Evolutionary conservation across 306 rosid species (phyloP).

Genomic region (Lathyrus tuberosus): DNA sequence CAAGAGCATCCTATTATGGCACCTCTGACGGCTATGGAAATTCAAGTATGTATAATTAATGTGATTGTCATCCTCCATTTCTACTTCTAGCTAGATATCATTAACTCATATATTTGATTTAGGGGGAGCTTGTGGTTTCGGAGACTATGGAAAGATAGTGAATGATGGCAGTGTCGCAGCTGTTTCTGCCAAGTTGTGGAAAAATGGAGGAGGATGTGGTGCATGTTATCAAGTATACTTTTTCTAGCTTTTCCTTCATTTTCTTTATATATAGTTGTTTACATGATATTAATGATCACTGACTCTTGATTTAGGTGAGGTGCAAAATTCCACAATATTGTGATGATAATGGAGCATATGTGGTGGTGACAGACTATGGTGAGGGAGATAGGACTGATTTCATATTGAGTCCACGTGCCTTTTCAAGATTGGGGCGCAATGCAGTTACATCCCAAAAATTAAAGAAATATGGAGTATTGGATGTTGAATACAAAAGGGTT

Average conservation of each 20-base stretch:
- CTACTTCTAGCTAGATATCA: neutral
- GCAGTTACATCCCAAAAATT: neutral
- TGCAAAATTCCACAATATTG: conserved; percentile 36
- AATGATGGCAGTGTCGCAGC: conserved; percentile 76
- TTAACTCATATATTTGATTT: neutral
- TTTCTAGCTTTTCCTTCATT: neutral
- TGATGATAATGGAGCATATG: conserved; percentile 33
- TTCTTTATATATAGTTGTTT: neutral
- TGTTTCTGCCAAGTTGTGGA: conserved; percentile 59
- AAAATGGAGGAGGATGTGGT: conserved; percentile 80
- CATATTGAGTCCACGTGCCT: conserved; percentile 44
- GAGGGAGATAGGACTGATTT: conserved; percentile 53
- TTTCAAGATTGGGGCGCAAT: conserved; percentile 29
- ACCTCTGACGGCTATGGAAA: conserved; percentile 78
- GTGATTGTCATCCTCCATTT: neutral
- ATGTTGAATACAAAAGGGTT: conserved; percentile 42
- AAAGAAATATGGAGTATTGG: conserved; percentile 37
- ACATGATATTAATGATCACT: neutral
- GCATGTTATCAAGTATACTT: conserved; percentile 72
- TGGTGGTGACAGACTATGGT: conserved; percentile 46
- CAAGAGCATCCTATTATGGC: conserved; percentile 82
- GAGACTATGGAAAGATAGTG: conserved; percentile 68
- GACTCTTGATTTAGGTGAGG: conserved; percentile 41
- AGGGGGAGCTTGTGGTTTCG: conserved; percentile 95
- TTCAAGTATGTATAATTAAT: conserved; percentile 47